These are phyloP conservation scores for Pseudozyma thailandica DNA, from an alignment of 1,284 basidiomycete species.

Conservation along the genomic window DNA sequence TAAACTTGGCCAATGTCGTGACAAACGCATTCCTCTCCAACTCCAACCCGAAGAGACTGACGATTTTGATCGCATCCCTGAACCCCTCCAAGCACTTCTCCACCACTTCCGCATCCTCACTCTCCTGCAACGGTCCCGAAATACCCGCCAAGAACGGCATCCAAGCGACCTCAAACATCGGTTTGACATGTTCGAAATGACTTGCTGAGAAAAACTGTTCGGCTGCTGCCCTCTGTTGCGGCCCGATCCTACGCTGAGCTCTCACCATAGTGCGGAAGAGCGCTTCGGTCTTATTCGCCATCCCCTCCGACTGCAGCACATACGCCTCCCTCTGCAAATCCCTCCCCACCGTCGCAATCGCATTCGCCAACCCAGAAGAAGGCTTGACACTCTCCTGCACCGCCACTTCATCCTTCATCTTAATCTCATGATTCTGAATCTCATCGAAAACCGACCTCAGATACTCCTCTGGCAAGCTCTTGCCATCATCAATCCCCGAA, in stretches of 20 bases:
- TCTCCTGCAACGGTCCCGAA: constrained; percentile 65
- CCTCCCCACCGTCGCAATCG: constrained; percentile 64
- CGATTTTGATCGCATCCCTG: constrained; percentile 66
- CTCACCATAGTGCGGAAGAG: constrained; percentile 68
- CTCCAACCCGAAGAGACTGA: constrained; percentile 66
- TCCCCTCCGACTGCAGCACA: constrained; percentile 65
- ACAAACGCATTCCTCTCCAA: constrained; percentile 67
- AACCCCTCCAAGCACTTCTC: constrained; percentile 64
- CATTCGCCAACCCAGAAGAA: constrained; percentile 58
- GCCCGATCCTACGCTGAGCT: constrained; percentile 61
- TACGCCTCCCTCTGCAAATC: constrained; percentile 67
- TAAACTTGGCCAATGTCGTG: constrained; percentile 68
- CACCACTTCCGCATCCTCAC: constrained; percentile 62
- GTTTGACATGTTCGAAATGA: constrained; percentile 68
- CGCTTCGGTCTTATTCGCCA: constrained; percentile 68
- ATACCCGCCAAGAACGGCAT: constrained; percentile 68
- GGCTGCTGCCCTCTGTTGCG: constrained; percentile 61
- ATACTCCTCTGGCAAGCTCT: constrained; percentile 64
- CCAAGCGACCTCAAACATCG: constrained; percentile 68
- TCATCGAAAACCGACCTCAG: constrained; percentile 63
- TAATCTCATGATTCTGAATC: constrained; percentile 67
- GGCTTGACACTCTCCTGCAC: constrained; percentile 28
- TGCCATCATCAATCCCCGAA: constrained; percentile 66
- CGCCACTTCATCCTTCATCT: constrained; percentile 67
- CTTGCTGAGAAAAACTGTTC: constrained; percentile 67